These are phyloP conservation scores for Aleurites moluccanus DNA, from an alignment of 441 rosid species.

Conservation along the genomic window DNA sequence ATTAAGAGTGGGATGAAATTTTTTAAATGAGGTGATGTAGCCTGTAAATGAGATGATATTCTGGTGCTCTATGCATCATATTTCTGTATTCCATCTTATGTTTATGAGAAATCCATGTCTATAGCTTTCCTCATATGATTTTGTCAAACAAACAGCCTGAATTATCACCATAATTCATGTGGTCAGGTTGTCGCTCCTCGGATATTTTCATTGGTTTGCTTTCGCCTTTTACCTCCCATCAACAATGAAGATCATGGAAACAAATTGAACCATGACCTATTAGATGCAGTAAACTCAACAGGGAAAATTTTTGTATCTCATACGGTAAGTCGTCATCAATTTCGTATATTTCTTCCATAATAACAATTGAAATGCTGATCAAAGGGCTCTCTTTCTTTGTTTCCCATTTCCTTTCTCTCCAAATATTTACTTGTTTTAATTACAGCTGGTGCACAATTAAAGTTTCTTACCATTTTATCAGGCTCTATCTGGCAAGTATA, in stretches of 20 bases:
- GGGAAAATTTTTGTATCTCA: constrained; percentile 84
- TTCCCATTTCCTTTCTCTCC: background rate
- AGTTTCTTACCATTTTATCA: constrained; percentile 24
- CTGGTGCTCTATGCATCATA: background rate
- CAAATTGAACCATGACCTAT: constrained; percentile 49
- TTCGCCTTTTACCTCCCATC: constrained; percentile 50
- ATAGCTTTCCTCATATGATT: background rate
- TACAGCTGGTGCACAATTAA: background rate
- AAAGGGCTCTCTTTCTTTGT: background rate
- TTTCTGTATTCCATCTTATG: background rate
- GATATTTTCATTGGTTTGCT: constrained; percentile 72
- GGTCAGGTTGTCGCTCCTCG: constrained; percentile 72
- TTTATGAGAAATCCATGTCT: background rate
- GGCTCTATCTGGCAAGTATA: constrained; percentile 63
- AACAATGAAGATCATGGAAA: constrained; percentile 42
- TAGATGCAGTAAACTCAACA: constrained; percentile 73
- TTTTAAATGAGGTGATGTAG: constrained; percentile 1
- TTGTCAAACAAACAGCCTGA: background rate
- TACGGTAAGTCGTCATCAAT: constrained; percentile 48
- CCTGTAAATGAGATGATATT: background rate
- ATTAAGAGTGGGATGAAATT: background rate
- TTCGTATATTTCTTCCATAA: background rate
- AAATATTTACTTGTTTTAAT: background rate
- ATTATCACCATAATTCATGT: background rate
- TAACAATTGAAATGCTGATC: background rate